Evolutionary conservation across 176 grass and related monocot genomes (phyloP).

Genomic region (Avena sativa): DNA sequence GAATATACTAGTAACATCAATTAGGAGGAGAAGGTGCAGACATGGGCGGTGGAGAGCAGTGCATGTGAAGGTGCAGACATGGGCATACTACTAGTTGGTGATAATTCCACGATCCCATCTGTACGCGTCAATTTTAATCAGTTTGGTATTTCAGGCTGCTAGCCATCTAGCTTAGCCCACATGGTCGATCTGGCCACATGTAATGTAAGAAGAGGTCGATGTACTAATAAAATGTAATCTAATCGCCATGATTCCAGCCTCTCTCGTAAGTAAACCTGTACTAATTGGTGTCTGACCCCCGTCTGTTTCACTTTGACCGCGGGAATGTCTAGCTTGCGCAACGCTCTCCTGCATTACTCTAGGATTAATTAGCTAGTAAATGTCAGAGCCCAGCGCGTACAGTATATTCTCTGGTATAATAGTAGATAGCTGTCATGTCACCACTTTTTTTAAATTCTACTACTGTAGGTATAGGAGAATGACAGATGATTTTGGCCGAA

Average conservation of each 20-base stretch:
- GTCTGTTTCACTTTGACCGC: constrained; percentile 13
- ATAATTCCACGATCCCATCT: constrained; percentile 42
- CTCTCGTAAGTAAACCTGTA: not conserved
- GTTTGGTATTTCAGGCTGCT: not conserved
- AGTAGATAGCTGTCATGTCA: not conserved
- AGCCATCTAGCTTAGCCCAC: not conserved
- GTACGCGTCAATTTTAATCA: not conserved
- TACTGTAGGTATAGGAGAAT: not conserved
- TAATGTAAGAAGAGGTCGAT: constrained; percentile 19
- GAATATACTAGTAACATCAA: not conserved
- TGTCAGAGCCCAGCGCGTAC: not conserved
- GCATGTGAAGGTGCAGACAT: constrained; percentile 26
- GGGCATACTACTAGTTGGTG: not conserved
- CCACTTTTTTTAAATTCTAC: not conserved
- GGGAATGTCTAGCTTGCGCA: not conserved
- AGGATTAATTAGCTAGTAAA: not conserved
- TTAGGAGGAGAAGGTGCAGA: not conserved
- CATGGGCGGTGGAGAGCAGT: not conserved
- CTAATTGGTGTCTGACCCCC: too few relatives aligned
- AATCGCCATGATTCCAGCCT: not conserved
- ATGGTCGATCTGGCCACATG: constrained; percentile 37
- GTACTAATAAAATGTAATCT: not conserved
- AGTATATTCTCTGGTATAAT: not conserved
- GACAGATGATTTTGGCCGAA: not conserved
- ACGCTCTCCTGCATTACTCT: constrained; percentile 13